Base-by-base conservation (phyloP, 768 basidiomycete genomes). In the Lentinus tigrinus region DNA sequence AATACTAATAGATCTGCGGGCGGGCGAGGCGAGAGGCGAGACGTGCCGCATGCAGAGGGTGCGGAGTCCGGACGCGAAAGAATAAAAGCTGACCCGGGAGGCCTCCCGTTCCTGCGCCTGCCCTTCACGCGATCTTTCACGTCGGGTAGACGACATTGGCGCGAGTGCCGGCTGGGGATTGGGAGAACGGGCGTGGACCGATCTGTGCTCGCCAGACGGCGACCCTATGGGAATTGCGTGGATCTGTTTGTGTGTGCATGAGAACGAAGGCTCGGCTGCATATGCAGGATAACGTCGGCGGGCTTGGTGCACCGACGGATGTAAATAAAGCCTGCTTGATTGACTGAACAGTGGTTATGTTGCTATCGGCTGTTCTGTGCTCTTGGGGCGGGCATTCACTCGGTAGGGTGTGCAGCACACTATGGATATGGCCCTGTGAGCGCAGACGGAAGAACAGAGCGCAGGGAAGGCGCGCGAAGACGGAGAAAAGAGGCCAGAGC, bases 121-220 rank as follows among this genome's bases (percentile, higher is more conserved):
- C 57, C 19, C 58, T 59, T 59, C 58, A 59, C 58, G 26, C 26
- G 28, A 16, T 31, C 24, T 47, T 24, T 59, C 58, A 59, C 58
- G 47, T 54, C 58, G 58, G 27, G 58, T 59, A 59, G 52, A 3
- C 26, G 36, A 23, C 13, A 23, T 23, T 21, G 43, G 23, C 43
- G 43, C 43, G 43, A 13, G 23, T 11, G 3, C n/a, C 21, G 23
- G 8, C 14, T 42, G 14, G 14, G 10, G n/a, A 23, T 4, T 23
- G 6, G 21, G 19, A 46, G 19, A 19, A 23, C 13, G 21, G 23
- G 43, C 21, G 19, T 24, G 43, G 43, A 23, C 21, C 43, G 43
- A 46, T 46, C 23, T 46, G 21, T 24, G 21, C 43, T 23, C 43
- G 43, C 21, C 43, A 26, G 23, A 23, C 43, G 42, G 38, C 38